Evolutionary conservation across 441 rosid species (phyloP).

Genomic region (California macrophylla): DNA sequence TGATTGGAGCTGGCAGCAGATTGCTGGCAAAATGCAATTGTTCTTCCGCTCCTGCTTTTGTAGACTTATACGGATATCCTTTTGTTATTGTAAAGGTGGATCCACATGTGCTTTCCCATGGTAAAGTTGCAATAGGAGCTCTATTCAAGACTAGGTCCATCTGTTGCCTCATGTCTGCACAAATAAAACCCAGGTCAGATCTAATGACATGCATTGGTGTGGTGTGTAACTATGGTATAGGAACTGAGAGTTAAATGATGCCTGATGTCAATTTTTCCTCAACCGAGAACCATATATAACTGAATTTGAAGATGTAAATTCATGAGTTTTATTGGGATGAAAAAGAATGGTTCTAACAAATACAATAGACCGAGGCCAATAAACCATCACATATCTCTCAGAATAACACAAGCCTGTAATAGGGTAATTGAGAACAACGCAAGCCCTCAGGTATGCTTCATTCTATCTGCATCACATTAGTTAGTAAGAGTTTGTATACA

Average conservation of each 20-base stretch:
- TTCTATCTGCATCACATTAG: too few species aligned
- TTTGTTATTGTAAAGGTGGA: conserved; percentile 40
- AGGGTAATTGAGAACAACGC: too few species aligned
- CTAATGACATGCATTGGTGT: conserved; percentile 11
- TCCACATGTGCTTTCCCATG: conserved; percentile 37
- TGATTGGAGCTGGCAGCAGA: conserved; percentile 27
- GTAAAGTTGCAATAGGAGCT: conserved; percentile 31
- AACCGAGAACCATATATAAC: background rate
- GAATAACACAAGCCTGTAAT: too few species aligned
- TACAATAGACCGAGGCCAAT: background rate
- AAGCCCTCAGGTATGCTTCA: too few species aligned
- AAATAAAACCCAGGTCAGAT: conserved; percentile 14
- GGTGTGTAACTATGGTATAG: background rate
- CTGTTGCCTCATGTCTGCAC: conserved; percentile 55
- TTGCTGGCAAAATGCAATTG: conserved; percentile 27
- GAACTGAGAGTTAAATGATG: background rate
- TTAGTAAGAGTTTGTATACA: too few species aligned
- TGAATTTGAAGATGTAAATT: background rate
- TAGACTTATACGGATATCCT: conserved; percentile 30
- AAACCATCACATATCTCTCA: too few species aligned
- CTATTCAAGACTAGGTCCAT: conserved; percentile 42
- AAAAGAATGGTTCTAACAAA: background rate
- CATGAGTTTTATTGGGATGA: background rate
- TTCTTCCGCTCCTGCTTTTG: conserved; percentile 38
- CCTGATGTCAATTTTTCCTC: background rate